Evolutionary conservation across 352 stramenopile species (phyloP).

Genomic region (Stramenopiles sp.): DNA sequence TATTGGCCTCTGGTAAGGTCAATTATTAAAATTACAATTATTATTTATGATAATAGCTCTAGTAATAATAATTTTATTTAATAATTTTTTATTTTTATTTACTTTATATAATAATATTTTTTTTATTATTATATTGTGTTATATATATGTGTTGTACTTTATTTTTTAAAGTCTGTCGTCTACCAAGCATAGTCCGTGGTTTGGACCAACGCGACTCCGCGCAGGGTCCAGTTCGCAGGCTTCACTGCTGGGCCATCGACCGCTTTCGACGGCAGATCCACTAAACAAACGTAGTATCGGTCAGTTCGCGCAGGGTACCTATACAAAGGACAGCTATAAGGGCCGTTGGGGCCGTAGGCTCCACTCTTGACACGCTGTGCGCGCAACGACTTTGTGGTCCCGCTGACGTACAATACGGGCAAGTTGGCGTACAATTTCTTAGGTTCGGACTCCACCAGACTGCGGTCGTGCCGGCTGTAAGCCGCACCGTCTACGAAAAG

Average conservation of each 20-base stretch:
- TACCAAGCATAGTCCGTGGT: constrained; percentile 84
- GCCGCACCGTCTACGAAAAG: constrained; percentile 88
- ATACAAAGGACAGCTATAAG: constrained; percentile 88
- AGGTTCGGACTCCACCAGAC: constrained; percentile 79
- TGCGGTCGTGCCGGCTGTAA: constrained; percentile 75
- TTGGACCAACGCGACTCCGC: constrained; percentile 74
- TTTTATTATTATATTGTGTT: too few relatives aligned
- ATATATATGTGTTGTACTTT: too few relatives aligned
- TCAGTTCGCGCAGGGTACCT: constrained; percentile 85
- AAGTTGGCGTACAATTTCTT: constrained; percentile 89
- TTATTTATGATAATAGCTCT: too few relatives aligned
- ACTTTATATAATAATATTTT: too few relatives aligned
- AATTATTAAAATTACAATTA: too few relatives aligned
- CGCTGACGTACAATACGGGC: constrained; percentile 84
- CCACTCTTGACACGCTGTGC: constrained; percentile 59
- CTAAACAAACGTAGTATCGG: constrained; percentile 87
- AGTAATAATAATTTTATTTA: too few relatives aligned
- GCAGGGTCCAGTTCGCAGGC: constrained; percentile 75
- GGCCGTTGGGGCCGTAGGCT: constrained; percentile 70
- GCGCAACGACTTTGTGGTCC: constrained; percentile 73
- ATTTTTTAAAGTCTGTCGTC: too few relatives aligned
- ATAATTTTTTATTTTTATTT: too few relatives aligned
- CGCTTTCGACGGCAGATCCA: constrained; percentile 57
- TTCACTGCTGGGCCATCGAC: constrained; percentile 33
- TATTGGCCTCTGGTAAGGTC: too few relatives aligned